phyloP scores from a whole-genome alignment of 192 early-diverging fungal genomes.

The Coemansia sp. region DNA sequence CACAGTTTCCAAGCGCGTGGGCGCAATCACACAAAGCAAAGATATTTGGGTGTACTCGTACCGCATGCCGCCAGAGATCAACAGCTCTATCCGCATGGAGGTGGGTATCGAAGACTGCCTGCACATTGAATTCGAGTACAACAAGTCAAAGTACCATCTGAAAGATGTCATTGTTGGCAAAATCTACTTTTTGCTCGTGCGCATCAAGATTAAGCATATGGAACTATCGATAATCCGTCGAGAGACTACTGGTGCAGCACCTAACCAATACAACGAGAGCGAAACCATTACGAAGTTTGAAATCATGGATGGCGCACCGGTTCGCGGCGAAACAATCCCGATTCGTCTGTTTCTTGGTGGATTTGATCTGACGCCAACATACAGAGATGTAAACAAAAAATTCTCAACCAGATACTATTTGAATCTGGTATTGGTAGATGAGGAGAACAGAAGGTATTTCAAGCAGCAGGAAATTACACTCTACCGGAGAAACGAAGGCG shows the following conservation, averaged over 20 bases:
- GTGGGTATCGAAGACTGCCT: slow-evolving; percentile 99
- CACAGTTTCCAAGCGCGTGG: slow-evolving; percentile 80
- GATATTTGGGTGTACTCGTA: slow-evolving; percentile 99
- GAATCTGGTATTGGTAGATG: slow-evolving; percentile 96
- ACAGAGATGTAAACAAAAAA: slow-evolving; percentile 98
- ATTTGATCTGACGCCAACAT: slow-evolving; percentile 98
- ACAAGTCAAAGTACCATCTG: slow-evolving; percentile 97
- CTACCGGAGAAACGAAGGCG: slow-evolving; percentile 61
- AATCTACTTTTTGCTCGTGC: slow-evolving; percentile 97
- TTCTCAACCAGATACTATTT: slow-evolving; percentile 98
- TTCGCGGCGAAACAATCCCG: slow-evolving; percentile 92
- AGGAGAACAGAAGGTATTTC: slow-evolving; percentile 98
- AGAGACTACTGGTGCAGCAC: slow-evolving; percentile 94
- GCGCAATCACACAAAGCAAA: slow-evolving; percentile 86
- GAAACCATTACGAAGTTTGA: slow-evolving; percentile 99
- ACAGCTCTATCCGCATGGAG: slow-evolving; percentile 99
- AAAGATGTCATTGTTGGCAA: slow-evolving; percentile 99
- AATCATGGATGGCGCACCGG: slow-evolving; percentile 99
- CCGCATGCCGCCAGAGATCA: slow-evolving; percentile 78
- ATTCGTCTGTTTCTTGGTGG: slow-evolving; percentile 96
- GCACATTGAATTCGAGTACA: slow-evolving; percentile 99
- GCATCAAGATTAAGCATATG: slow-evolving; percentile 99
- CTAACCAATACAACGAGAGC: slow-evolving; percentile 98
- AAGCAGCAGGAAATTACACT: slow-evolving; percentile 98
- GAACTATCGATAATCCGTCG: slow-evolving; percentile 97